These are phyloP conservation scores for Oryza brachyantha DNA, from an alignment of 176 grass and related monocot genomes.

Conservation along the genomic window DNA sequence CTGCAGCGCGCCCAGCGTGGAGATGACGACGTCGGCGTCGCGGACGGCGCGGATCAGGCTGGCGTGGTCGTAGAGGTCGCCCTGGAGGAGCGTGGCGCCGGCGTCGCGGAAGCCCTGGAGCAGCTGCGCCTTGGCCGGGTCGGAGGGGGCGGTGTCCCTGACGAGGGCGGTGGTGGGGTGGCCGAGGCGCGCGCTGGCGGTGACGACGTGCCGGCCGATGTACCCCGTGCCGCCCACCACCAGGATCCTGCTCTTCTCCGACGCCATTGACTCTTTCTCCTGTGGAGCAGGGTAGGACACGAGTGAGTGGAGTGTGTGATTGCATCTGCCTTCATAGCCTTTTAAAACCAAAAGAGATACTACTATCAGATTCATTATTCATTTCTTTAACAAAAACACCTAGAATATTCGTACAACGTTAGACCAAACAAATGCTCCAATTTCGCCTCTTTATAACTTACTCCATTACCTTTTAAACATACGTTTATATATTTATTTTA, in stretches of 20 bases:
- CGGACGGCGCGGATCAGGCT: slow-evolving; percentile 49
- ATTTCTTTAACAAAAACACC: too few species aligned
- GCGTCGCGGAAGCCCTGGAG: slow-evolving; percentile 49
- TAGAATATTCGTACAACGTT: too few species aligned
- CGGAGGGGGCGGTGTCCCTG: slow-evolving; percentile 40
- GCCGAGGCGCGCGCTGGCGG: slow-evolving; percentile 47
- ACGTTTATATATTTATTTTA: too few species aligned
- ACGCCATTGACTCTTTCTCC: slow-evolving; percentile 6
- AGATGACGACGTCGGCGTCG: slow-evolving; percentile 55
- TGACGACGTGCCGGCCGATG: slow-evolving; percentile 50
- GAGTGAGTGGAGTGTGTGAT: too few species aligned
- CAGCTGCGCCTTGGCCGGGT: slow-evolving; percentile 57
- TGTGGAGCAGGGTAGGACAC: too few species aligned
- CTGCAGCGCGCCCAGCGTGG: slow-evolving; percentile 40
- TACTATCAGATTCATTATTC: too few species aligned
- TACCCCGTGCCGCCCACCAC: slow-evolving; percentile 55
- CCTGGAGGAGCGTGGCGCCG: slow-evolving; percentile 57
- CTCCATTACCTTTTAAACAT: too few species aligned
- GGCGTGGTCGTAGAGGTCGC: slow-evolving; percentile 55
- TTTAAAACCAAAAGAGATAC: too few species aligned
- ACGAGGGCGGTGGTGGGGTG: slow-evolving; percentile 51
- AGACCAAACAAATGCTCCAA: too few species aligned
- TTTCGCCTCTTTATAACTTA: too few species aligned
- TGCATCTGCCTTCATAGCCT: too few species aligned
- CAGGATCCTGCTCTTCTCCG: slow-evolving; percentile 53